Base-by-base conservation (phyloP, 352 stramenopile genomes). In the Blastocystis sp. region DNA sequence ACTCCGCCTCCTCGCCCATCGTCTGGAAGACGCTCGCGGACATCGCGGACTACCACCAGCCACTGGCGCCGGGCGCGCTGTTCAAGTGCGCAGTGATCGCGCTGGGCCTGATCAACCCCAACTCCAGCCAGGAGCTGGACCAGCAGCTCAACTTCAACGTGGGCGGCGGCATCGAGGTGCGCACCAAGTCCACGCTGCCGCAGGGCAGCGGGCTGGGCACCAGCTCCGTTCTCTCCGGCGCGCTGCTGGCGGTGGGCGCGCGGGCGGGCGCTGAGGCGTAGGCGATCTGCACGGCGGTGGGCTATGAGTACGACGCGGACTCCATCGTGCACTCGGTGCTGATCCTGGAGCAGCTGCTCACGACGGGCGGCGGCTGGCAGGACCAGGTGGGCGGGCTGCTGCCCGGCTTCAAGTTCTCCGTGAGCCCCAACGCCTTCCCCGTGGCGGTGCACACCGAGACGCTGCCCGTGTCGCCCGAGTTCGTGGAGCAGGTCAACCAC, bases 331-430 rank as follows among this genome's bases (percentile, higher is more conserved):
- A 92, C 76, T 87, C 71, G 28, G 90, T 94, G 34, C 62, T 93
- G 9, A 90, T 90, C 69, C 70, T 94, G 10, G 92, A 94, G 80
- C 92, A 94, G 87, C 60, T 93, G 9, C 87, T 94, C 21, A 93
- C 91, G 0, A 93, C 91, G 19, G 92, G 91, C 21, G 92, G 92
- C 68, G 92, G 92, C 77, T 95, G 92, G 91, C 92, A 94, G 89
- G 92, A 95, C 89, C 91, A 95, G 78, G 84, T 89, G 59, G 84
- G 84, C 54, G 84, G 84, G 17, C 43, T 89, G 40, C 59, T 76
- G 38, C 65, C 65, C 24, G 84, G 84, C 19, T 79, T 89, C 65
- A 84, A 89, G 84, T 79, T 64, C 60, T 87, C 69, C 3, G 52
- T 76, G 60, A 82, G 57, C 14, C 66, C 84, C 4, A 42, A 79